Conservation (phyloP, 108 stramenopile species). For the Pseudonitzschia multiseries region DNA sequence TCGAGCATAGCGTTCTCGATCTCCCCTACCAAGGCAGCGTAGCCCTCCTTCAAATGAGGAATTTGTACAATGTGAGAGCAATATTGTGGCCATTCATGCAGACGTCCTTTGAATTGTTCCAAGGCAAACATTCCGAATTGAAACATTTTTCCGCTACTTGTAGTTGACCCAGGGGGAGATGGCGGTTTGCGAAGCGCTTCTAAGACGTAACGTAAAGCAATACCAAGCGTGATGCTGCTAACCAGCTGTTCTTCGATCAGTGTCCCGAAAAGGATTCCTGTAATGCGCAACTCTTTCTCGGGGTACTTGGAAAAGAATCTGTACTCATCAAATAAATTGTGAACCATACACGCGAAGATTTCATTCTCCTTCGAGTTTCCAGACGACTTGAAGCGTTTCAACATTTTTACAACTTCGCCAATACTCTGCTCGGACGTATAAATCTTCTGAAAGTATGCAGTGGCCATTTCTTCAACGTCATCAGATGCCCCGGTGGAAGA, state of each 20-base stretch:
- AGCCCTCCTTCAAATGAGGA: conserved; percentile 88
- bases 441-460: conserved; percentile 96
- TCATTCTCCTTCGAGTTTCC: conserved; percentile 92
- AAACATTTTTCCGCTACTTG: conserved; percentile 94
- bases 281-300: conserved; percentile 98
- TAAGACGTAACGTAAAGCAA: conserved; percentile 96
- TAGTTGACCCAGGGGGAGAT: conserved; percentile 52
- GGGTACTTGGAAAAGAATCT: conserved; percentile 98
- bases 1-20: conserved; percentile 82
- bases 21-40: conserved; percentile 86
- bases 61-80: conserved; percentile 98
- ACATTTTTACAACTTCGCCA: conserved; percentile 93
- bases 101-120: conserved; percentile 88
- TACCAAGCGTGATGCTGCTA: conserved; percentile 96
- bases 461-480: conserved; percentile 96
- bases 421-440: conserved; percentile 95
- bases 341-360: conserved; percentile 98
- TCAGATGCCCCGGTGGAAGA: conserved; percentile 47
- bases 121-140: conserved; percentile 98
- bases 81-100: conserved; percentile 64
- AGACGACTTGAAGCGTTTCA: conserved; percentile 94
- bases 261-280: conserved; percentile 95
- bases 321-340: conserved; percentile 98
- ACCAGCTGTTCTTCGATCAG: conserved; percentile 98
- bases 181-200: conserved; percentile 96